Evolutionary conservation across 208 protist species (phyloP).

Genomic region (Phytomonas sp.): DNA sequence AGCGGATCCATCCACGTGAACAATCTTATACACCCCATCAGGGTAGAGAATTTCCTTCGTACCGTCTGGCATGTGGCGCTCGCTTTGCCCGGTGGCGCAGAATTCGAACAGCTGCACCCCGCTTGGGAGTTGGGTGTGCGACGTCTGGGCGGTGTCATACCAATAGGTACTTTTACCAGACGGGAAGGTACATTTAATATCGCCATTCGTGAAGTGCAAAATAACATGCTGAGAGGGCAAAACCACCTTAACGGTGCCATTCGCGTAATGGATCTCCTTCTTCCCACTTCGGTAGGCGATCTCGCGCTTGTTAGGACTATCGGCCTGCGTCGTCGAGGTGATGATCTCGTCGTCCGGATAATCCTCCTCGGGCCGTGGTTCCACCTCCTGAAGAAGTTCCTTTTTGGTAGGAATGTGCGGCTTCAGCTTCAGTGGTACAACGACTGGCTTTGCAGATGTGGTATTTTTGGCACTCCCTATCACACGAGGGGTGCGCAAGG

Average conservation of each 20-base stretch:
- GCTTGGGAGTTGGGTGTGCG: slow-evolving; percentile 82
- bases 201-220: slow-evolving; percentile 89
- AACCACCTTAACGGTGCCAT: slow-evolving; percentile 87
- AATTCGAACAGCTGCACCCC: slow-evolving; percentile 89
- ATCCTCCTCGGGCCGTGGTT: slow-evolving; percentile 43
- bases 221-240: slow-evolving; percentile 75
- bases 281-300: slow-evolving; percentile 84
- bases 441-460: slow-evolving; percentile 9
- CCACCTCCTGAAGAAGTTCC: slow-evolving; percentile 58
- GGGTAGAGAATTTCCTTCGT: slow-evolving; percentile 92
- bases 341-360: slow-evolving; percentile 61
- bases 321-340: slow-evolving; percentile 59
- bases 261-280: slow-evolving; percentile 86
- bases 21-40: slow-evolving; percentile 87
- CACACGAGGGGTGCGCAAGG: slow-evolving; percentile 46
- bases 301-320: slow-evolving; percentile 85
- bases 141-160: slow-evolving; percentile 88
- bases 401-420: slow-evolving; percentile 41
- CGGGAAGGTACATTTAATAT: slow-evolving; percentile 85
- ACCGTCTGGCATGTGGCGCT: slow-evolving; percentile 84
- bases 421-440: slow-evolving; percentile 18
- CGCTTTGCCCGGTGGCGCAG: slow-evolving; percentile 78
- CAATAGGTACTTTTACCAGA: slow-evolving; percentile 89
- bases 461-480: slow-evolving; percentile 4
- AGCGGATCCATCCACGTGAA: slow-evolving; percentile 67